phyloP scores from a whole-genome alignment of 192 early-diverging fungal species.

The Backusella tuberculispora region DNA sequence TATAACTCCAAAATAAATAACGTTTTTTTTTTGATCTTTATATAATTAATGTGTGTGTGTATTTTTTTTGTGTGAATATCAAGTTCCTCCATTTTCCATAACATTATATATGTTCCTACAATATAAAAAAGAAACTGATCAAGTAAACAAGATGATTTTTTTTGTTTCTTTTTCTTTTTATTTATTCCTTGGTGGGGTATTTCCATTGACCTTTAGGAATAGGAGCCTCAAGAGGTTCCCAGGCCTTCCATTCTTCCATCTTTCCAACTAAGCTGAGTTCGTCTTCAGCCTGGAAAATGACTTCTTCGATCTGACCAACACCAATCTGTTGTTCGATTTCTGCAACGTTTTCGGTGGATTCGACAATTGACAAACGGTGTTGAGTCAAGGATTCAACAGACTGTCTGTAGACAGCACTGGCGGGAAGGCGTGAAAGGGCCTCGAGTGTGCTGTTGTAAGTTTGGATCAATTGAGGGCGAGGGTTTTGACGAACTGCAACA shows the following conservation, averaged over 20 bases:
- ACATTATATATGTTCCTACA: neutral
- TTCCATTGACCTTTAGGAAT: slow-evolving; percentile 86
- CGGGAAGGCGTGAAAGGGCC: slow-evolving; percentile 73
- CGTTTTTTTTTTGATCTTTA: neutral
- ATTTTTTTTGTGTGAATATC: neutral
- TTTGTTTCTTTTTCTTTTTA: neutral
- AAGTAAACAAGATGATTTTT: neutral
- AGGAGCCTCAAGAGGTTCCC: slow-evolving; percentile 75
- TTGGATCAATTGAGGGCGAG: slow-evolving; percentile 83
- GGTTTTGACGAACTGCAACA: slow-evolving; percentile 82
- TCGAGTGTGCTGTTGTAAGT: slow-evolving; percentile 82
- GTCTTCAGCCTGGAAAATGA: slow-evolving; percentile 85
- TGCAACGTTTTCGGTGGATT: slow-evolving; percentile 70
- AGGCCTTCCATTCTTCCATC: slow-evolving; percentile 88
- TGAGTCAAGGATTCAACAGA: slow-evolving; percentile 76
- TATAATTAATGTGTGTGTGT: neutral
- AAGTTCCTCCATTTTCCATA: neutral
- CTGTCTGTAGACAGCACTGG: slow-evolving; percentile 80
- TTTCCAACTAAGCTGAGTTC: slow-evolving; percentile 82
- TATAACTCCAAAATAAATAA: no score
- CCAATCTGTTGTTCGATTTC: slow-evolving; percentile 80
- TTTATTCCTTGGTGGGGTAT: slow-evolving; percentile 43
- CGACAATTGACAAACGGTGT: slow-evolving; percentile 76
- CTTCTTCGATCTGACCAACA: slow-evolving; percentile 91
- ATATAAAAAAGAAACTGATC: slow-evolving; percentile 3